Conservation (phyloP, 805 yeast genomes). For the Saccharomycopsis amapae region DNA sequence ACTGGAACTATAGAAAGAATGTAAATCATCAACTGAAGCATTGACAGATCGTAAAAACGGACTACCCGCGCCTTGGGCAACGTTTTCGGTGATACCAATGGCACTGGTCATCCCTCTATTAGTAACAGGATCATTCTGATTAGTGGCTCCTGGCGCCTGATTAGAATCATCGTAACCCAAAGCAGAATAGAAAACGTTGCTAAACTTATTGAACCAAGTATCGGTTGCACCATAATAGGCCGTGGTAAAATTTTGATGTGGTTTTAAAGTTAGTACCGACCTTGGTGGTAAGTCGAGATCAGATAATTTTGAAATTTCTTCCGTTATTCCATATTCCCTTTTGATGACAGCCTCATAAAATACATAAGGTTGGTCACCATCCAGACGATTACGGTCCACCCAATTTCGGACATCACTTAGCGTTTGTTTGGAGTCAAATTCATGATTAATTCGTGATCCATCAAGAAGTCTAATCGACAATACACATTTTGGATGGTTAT, state of each 20-base stretch:
- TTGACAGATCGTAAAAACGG: slow-evolving; percentile 28
- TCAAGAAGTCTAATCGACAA: slow-evolving; percentile 61
- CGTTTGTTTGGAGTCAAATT: slow-evolving; percentile 40
- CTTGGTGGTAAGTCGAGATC: slow-evolving; percentile 60
- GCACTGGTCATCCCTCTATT: neutral
- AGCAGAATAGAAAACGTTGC: slow-evolving; percentile 30
- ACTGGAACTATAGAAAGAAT: slow-evolving; percentile 25
- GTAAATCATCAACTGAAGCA: slow-evolving; percentile 28
- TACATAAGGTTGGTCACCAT: slow-evolving; percentile 37
- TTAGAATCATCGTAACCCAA: slow-evolving; percentile 26
- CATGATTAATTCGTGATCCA: slow-evolving; percentile 50
- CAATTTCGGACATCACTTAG: slow-evolving; percentile 54
- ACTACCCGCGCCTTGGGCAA: slow-evolving; percentile 17
- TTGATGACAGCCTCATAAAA: slow-evolving; percentile 53
- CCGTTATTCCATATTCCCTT: slow-evolving; percentile 52
- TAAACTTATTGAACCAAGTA: slow-evolving; percentile 30
- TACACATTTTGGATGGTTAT: slow-evolving; percentile 21
- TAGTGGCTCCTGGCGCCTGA: neutral
- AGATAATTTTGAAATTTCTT: slow-evolving; percentile 48
- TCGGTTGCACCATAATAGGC: slow-evolving; percentile 26
- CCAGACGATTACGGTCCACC: slow-evolving; percentile 47
- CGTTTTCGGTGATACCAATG: no score
- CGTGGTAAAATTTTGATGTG: slow-evolving; percentile 33
- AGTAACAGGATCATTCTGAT: neutral
- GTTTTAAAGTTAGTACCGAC: slow-evolving; percentile 68